Base-by-base conservation (phyloP, 768 basidiomycete species). In the Mycena belliarum region DNA sequence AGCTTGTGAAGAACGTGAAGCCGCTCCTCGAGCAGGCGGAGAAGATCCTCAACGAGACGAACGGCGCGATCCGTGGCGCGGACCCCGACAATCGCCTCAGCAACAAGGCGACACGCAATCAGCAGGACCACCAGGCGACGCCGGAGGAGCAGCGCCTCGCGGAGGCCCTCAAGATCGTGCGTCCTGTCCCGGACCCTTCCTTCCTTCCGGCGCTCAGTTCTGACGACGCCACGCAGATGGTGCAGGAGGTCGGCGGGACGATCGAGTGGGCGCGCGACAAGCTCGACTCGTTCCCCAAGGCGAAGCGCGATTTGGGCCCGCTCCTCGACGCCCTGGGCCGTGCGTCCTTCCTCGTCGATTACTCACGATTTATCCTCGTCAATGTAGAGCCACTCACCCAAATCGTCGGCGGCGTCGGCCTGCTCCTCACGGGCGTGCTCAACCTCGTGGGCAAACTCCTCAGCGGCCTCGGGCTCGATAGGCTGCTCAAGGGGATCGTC, bases 191-290 rank as follows among this genome's bases (percentile, higher is more conserved):
- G 6, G 29, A n/a, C n/a, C n/a, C n/a, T n/a, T 32, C 6, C 29
- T 32, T 32, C 7, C 29, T 32, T 32, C 29, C 29, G 29, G 6
- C 12, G 29, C 29, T 12, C 7, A 32, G 6, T 32, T 32, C 12
- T 32, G 29, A n/a, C n/a, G n/a, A n/a, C n/a, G n/a, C 29, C 6
- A 32, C 29, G 29, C 24, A 25, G 24, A 10, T 23, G 21, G 20
- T 42, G 10, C 18, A 38, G 37, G 37, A 38, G 10, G 37, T 38
- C 16, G 37, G 37, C 24, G 74, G 74, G 15, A 75, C 73, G 0
- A 72, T 75, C 37, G 70, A 75, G 35, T 75, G 74, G 73, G 74
- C 75, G 2, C 67, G 65, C 48, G 68, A 72, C 49, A 75, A 75
- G 60, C 65, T 75, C 33, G 68, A 73, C 24, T 65, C 65, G 18